Percentiles rank a stretch among this genome's conserved stretches.
Conservation (phyloP, 192 early-diverging fungal genomes). For the Backusella tuberculispora region DNA sequence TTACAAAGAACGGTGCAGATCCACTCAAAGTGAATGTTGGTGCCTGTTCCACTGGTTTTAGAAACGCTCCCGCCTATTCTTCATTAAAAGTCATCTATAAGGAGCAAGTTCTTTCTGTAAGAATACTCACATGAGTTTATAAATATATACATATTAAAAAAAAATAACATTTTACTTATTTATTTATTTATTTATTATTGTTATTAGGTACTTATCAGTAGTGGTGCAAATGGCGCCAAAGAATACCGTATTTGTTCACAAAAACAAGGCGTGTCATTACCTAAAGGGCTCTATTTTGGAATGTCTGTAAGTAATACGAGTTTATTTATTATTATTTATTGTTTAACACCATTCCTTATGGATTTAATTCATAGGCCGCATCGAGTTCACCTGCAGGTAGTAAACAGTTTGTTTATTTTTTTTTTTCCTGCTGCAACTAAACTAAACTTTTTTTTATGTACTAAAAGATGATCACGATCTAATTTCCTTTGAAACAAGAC, state of each 20-base stretch:
- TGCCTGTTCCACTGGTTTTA: constrained; percentile 68
- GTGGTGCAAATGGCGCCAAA: constrained; percentile 50
- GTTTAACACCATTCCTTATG: constrained; percentile 15
- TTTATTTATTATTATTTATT: constrained; percentile 6
- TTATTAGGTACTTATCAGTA: constrained; percentile 48
- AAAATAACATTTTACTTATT: neutral
- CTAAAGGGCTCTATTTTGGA: constrained; percentile 78
- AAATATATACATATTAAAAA: no score
- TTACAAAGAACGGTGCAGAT: constrained; percentile 42
- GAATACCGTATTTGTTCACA: constrained; percentile 62
- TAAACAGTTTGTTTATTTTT: neutral
- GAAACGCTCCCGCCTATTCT: constrained; percentile 60
- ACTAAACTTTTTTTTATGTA: neutral
- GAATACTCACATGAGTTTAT: neutral
- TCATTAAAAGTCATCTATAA: constrained; percentile 65
- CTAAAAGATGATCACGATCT: constrained; percentile 80
- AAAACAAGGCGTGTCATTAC: constrained; percentile 55
- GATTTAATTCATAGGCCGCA: constrained; percentile 34
- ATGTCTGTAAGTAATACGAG: constrained; percentile 50
- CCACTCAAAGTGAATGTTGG: constrained; percentile 45
- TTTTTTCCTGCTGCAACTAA: neutral
- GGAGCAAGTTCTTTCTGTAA: constrained; percentile 53
- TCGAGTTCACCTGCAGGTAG: constrained; percentile 35
- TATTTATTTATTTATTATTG: neutral
- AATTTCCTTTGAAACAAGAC: constrained; percentile 65